Evolutionary conservation across 2,329 filamentous ascomycete species (phyloP).

Genomic region (Hypomyces rosellus): DNA sequence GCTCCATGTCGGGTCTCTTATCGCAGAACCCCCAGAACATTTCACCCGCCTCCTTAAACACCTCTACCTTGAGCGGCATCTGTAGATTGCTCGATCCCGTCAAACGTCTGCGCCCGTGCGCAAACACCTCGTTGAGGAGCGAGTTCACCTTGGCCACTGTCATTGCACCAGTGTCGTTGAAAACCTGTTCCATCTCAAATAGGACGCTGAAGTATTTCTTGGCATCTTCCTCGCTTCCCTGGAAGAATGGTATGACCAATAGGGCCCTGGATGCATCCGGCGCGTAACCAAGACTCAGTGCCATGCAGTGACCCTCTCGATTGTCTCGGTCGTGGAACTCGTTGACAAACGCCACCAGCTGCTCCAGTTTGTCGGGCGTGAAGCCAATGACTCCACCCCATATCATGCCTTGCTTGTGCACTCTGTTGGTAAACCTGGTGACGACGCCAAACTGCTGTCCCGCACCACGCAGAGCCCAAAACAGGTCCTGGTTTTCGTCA

Average conservation of each 20-base stretch:
- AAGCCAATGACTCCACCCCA: constrained; percentile 27
- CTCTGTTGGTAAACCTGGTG: constrained; percentile 28
- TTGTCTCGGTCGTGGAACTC: constrained; percentile 17
- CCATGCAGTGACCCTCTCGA: constrained; percentile 16
- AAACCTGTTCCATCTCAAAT: constrained; percentile 27
- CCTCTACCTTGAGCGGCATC: constrained; percentile 29
- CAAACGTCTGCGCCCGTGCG: constrained; percentile 26
- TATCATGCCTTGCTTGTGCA: constrained; percentile 23
- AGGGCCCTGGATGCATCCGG: constrained; percentile 1
- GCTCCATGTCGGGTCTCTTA: constrained; percentile 15
- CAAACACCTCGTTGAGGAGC: constrained; percentile 23
- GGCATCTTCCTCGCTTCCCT: constrained; percentile 28
- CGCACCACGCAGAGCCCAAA: constrained; percentile 43
- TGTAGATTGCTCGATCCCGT: constrained; percentile 36
- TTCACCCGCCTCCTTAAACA: constrained; percentile 21
- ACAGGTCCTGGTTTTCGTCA: constrained; percentile 35
- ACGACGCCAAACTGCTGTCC: constrained; percentile 40
- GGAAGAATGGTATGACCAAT: constrained; percentile 10
- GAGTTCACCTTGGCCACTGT: constrained; percentile 35
- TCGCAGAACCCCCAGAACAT: constrained; percentile 23
- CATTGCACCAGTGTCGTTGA: constrained; percentile 30
- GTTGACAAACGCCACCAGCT: constrained; percentile 20
- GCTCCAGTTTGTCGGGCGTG: constrained; percentile 16
- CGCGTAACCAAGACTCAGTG: constrained; percentile 26
- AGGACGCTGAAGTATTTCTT: constrained; percentile 29